phyloP scores from a whole-genome alignment of 108 stramenopile species.

The Aureococcus anophagefferens region DNA sequence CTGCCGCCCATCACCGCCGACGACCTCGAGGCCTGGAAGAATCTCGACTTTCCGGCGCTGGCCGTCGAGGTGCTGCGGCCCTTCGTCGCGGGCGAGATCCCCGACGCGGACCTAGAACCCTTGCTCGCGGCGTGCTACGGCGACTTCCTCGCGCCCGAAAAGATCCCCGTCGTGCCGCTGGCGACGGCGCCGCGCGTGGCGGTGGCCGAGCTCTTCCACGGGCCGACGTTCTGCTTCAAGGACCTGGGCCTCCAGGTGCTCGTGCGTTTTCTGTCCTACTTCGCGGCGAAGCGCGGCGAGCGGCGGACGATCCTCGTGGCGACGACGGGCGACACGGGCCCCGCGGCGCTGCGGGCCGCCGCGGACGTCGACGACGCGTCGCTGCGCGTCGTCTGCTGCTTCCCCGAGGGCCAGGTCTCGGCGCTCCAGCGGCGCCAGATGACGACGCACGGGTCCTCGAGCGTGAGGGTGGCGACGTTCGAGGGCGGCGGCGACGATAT shows the following conservation, averaged over 20 bases:
- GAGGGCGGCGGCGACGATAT: conserved; percentile 83
- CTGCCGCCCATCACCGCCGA: conserved; percentile 42
- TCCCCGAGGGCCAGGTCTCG: conserved; percentile 70
- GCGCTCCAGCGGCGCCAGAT: conserved; percentile 73
- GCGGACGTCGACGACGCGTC: conserved; percentile 43
- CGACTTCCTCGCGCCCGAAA: background rate
- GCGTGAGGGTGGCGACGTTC: conserved; percentile 58
- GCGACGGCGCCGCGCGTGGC: conserved; percentile 11
- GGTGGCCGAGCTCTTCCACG: conserved; percentile 77
- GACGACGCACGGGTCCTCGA: conserved; percentile 43
- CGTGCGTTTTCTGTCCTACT: background rate
- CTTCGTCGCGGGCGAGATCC: conserved; percentile 32
- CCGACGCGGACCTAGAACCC: background rate
- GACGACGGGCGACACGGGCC: conserved; percentile 77
- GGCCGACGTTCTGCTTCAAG: conserved; percentile 83
- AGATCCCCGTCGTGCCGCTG: background rate
- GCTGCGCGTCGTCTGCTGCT: conserved; percentile 62
- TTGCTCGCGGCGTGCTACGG: background rate
- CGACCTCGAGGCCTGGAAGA: conserved; percentile 42
- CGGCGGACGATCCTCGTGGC: conserved; percentile 50
- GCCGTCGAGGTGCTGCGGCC: conserved; percentile 38
- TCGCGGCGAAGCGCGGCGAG: conserved; percentile 44
- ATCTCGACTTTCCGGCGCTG: conserved; percentile 49
- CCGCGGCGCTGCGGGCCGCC: conserved; percentile 76
- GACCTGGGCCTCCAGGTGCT: conserved; percentile 55